These are phyloP conservation scores for Fusarium liriodendri DNA, from an alignment of 2,329 filamentous ascomycete genomes.

Conservation along the genomic window DNA sequence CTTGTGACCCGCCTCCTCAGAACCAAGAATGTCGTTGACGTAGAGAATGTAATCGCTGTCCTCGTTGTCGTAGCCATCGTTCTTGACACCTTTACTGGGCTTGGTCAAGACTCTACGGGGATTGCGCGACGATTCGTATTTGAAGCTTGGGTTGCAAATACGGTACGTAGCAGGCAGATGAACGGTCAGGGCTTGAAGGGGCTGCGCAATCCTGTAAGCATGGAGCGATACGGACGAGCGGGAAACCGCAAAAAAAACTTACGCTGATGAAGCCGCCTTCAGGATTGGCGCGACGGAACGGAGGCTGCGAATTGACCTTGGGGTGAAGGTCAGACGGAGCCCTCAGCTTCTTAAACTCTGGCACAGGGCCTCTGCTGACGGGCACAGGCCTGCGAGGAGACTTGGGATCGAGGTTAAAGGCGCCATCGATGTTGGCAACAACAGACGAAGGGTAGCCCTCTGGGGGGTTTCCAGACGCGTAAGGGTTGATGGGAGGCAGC, in stretches of 20 bases:
- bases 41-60: slow-evolving; percentile 99
- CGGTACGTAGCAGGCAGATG: slow-evolving; percentile 96
- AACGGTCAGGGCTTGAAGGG: slow-evolving; percentile 92
- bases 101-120: slow-evolving; percentile 96
- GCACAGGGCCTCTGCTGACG: slow-evolving; percentile 75
- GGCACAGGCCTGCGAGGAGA: slow-evolving; percentile 66
- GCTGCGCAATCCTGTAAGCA: slow-evolving; percentile 62
- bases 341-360: slow-evolving; percentile 86
- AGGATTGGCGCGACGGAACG: slow-evolving; percentile 92
- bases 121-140: slow-evolving; percentile 98
- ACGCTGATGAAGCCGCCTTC: slow-evolving; percentile 99
- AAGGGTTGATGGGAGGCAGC: slow-evolving; percentile 79
- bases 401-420: slow-evolving; percentile 68
- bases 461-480: slow-evolving; percentile 66
- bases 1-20: slow-evolving; percentile 98
- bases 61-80: slow-evolving; percentile 98
- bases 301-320: slow-evolving; percentile 86
- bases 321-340: slow-evolving; percentile 80
- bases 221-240: not conserved
- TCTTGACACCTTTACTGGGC: slow-evolving; percentile 97
- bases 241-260: slow-evolving; percentile 51
- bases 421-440: slow-evolving; percentile 76
- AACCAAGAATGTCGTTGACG: slow-evolving; percentile 97
- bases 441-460: slow-evolving; percentile 80
- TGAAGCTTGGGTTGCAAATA: slow-evolving; percentile 97